These are phyloP conservation scores for Agroathelia rolfsii DNA, from an alignment of 1,284 basidiomycete species.

Conservation along the genomic window DNA sequence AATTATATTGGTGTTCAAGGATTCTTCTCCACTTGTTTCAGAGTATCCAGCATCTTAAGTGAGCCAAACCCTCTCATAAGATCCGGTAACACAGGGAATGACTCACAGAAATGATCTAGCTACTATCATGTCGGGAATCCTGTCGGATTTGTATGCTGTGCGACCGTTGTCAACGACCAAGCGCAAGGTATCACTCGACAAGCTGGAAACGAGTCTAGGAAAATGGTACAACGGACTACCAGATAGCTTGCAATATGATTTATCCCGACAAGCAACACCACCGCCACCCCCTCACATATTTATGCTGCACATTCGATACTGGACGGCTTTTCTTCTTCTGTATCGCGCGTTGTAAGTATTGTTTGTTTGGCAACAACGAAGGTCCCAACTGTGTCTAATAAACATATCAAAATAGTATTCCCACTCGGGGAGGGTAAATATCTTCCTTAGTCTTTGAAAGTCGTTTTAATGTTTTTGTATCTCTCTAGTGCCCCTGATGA, in stretches of 20 bases:
- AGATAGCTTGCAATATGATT: constrained; percentile 55
- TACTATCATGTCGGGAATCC: constrained; percentile 53
- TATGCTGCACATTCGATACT: constrained; percentile 79
- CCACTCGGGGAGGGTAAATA: too few species aligned
- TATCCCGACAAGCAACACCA: constrained; percentile 30
- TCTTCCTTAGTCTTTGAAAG: constrained; percentile 9
- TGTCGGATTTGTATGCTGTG: constrained; percentile 69
- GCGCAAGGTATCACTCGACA: constrained; percentile 44
- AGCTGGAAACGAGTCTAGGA: constrained; percentile 60
- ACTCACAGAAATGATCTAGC: too few species aligned
- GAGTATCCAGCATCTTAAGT: background rate
- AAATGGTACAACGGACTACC: constrained; percentile 74
- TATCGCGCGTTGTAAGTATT: constrained; percentile 72
- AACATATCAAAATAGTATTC: too few species aligned
- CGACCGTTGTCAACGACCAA: constrained; percentile 44
- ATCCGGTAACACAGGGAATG: too few species aligned
- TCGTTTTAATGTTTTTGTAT: constrained; percentile 2
- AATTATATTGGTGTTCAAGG: constrained; percentile 69
- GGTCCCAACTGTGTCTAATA: too few species aligned
- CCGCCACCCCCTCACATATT: constrained; percentile 54
- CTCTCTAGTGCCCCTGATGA: constrained; percentile 6
- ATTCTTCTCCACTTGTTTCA: constrained; percentile 26
- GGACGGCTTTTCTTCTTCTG: constrained; percentile 70
- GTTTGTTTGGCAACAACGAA: constrained; percentile 6
- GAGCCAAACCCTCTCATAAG: constrained; percentile 8